phyloP scores from a whole-genome alignment of 2,329 filamentous ascomycete genomes.

The Ophiostoma himal-ulmi region DNA sequence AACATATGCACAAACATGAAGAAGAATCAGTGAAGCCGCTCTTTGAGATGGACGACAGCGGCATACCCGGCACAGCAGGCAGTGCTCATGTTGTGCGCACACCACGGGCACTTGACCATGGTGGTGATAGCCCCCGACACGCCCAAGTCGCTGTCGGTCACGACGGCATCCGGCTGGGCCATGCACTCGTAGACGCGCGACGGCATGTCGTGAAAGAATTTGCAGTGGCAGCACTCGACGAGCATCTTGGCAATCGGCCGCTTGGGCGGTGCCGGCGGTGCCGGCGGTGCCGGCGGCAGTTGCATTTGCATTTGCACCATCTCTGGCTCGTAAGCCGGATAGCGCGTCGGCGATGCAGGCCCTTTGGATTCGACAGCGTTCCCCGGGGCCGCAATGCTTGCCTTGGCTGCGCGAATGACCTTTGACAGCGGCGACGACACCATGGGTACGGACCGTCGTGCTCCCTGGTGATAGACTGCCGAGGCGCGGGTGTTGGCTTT shows the following conservation, averaged over 20 bases:
- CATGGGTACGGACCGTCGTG: conserved; percentile 31
- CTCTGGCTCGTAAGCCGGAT: not conserved
- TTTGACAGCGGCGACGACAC: conserved; percentile 26
- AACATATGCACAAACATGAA: not conserved
- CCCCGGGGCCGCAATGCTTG: not conserved
- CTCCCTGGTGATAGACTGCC: not conserved
- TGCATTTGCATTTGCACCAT: not conserved
- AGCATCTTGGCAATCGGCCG: conserved; percentile 52
- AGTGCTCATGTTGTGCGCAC: conserved; percentile 63
- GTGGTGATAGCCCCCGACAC: conserved; percentile 54
- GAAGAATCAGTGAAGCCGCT: conserved; percentile 47
- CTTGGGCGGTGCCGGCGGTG: not conserved
- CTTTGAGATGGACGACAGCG: conserved; percentile 59
- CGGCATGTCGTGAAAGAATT: conserved; percentile 61
- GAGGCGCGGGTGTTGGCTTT: not conserved
- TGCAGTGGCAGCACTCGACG: conserved; percentile 59
- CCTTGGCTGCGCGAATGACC: conserved; percentile 23
- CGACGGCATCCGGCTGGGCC: conserved; percentile 51
- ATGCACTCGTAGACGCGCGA: conserved; percentile 59
- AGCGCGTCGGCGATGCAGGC: not conserved
- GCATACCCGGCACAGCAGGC: conserved; percentile 64
- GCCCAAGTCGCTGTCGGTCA: conserved; percentile 47
- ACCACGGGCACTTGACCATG: conserved; percentile 65
- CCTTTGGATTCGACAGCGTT: not conserved
- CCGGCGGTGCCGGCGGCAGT: no score